Base-by-base conservation (phyloP, 495 filamentous ascomycete genomes). In the Trichoderma reesei region DNA sequence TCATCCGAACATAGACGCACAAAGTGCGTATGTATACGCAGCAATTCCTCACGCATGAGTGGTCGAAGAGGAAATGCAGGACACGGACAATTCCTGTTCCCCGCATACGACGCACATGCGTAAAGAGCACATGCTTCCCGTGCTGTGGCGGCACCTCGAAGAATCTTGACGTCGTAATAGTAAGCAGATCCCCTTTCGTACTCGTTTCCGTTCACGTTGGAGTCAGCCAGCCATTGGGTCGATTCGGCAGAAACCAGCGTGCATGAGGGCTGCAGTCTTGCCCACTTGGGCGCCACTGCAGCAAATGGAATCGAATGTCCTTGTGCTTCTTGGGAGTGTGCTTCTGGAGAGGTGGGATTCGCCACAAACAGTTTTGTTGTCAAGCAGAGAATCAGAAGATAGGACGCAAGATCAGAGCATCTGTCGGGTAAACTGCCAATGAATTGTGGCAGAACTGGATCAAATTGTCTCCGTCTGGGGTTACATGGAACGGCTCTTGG, bases 251-350 rank as follows among this genome's bases (percentile, higher is more conserved):
- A 48, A 8, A 18, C 44, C n/a, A 26, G 26, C 26, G 26, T 26
- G 26, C 26, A 26, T 26, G 16, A 48, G 44, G 18, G 44, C 44
- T 48, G 16, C 16, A 26, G 44, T 39, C n/a, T 26, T 34, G 51
- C 31, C 51, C 26, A 56, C 51, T 56, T 56, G 51, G 51, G 51
- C 51, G 51, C 51, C 51, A 56, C 10, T 56, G 51, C 51, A 56
- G 51, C 26, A 56, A 33, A 48, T 20, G 44, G 44, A 48, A 18
- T 1, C 9, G 44, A 20, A 18, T 9, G 10, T 14, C 38, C 3
- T 11, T 39, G 0, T 39, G 38, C 38, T 26, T 26, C 26, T 26
- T 26, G 26, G 26, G 26, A 26, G 26, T 26, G 26, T 26, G 26
- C 1, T 1, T 26, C 26, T 26, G 1, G 26, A 44, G 3, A 4